Conservation (phyloP, 371 early-diverging fungal species). For the Rhizopus delemar region DNA sequence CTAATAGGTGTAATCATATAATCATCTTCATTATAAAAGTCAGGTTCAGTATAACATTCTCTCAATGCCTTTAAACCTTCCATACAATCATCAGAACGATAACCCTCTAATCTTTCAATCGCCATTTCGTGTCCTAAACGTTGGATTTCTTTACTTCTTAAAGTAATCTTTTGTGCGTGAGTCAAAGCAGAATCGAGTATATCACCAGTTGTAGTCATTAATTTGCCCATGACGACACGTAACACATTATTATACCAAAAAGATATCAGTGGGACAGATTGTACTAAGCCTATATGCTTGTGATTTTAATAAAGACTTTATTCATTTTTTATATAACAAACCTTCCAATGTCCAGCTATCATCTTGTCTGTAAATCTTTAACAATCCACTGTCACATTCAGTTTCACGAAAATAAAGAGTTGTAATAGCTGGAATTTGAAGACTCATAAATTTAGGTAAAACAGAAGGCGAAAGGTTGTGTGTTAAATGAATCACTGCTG, state of each 20-base stretch:
- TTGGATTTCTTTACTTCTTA: conserved; percentile 48
- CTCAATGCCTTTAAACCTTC: conserved; percentile 35
- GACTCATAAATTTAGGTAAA: conserved; percentile 42
- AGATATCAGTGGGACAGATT: conserved; percentile 62
- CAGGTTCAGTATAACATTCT: conserved; percentile 6
- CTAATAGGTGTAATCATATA: neutral
- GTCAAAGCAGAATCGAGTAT: conserved; percentile 57
- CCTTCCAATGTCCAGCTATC: conserved; percentile 66
- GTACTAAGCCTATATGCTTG: conserved; percentile 45
- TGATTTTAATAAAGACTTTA: no score
- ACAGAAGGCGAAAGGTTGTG: conserved; percentile 57
- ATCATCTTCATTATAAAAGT: neutral
- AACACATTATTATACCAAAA: conserved; percentile 71
- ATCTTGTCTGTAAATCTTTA: conserved; percentile 57
- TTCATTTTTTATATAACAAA: neutral
- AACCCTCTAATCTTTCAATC: conserved; percentile 7
- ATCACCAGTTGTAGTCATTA: conserved; percentile 61
- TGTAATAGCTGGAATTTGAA: conserved; percentile 57
- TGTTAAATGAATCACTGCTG: conserved; percentile 53
- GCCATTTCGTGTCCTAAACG: conserved; percentile 46
- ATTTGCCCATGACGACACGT: conserved; percentile 57
- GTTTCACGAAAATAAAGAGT: conserved; percentile 54
- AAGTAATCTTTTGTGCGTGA: conserved; percentile 49
- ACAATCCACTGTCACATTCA: conserved; percentile 44
- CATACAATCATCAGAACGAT: conserved; percentile 32